These are phyloP conservation scores for Aspergillus unguis DNA, from an alignment of 2,329 filamentous ascomycete genomes.

Conservation along the genomic window DNA sequence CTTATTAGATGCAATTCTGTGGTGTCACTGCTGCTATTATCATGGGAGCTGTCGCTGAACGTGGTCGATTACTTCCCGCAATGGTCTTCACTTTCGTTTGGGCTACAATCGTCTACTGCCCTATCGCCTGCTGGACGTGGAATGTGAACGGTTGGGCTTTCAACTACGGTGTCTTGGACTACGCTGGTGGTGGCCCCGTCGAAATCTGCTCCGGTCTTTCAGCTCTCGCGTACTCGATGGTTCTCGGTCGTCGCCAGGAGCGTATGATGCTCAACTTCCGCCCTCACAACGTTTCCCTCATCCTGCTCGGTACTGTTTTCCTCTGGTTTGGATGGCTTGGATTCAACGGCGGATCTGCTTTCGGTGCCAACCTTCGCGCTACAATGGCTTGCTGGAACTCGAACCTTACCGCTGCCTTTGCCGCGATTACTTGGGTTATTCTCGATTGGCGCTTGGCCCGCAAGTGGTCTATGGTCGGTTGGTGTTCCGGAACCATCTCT, in stretches of 20 bases:
- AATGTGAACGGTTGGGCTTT: conserved; percentile 90
- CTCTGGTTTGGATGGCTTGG: conserved; percentile 99
- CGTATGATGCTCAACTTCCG: conserved; percentile 99
- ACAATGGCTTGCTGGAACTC: conserved; percentile 98
- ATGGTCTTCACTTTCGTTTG: conserved; percentile 97
- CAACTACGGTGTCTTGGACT: conserved; percentile 89
- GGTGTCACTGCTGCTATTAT: conserved; percentile 88
- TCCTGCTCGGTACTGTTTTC: conserved; percentile 89
- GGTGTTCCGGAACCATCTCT: conserved; percentile 85
- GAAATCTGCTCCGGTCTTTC: conserved; percentile 94
- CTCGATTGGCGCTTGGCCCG: conserved; percentile 91
- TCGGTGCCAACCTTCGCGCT: conserved; percentile 89
- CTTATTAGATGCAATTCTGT: conserved; percentile 86
- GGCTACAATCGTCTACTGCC: conserved; percentile 97
- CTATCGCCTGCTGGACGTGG: conserved; percentile 95
- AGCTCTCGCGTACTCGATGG: conserved; percentile 90
- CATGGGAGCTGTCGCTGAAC: conserved; percentile 87
- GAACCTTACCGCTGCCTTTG: conserved; percentile 89
- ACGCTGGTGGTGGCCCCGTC: conserved; percentile 93
- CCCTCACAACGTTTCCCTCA: conserved; percentile 96
- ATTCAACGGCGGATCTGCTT: conserved; percentile 95
- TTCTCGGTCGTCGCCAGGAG: conserved; percentile 92
- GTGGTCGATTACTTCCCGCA: conserved; percentile 84
- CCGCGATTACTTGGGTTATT: conserved; percentile 86
- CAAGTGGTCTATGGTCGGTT: conserved; percentile 93